A percentile compares a stretch with the other conserved stretches of the same genome.
Conservation (phyloP, 331 rosid species). For the Pyracantha coccinea region DNA sequence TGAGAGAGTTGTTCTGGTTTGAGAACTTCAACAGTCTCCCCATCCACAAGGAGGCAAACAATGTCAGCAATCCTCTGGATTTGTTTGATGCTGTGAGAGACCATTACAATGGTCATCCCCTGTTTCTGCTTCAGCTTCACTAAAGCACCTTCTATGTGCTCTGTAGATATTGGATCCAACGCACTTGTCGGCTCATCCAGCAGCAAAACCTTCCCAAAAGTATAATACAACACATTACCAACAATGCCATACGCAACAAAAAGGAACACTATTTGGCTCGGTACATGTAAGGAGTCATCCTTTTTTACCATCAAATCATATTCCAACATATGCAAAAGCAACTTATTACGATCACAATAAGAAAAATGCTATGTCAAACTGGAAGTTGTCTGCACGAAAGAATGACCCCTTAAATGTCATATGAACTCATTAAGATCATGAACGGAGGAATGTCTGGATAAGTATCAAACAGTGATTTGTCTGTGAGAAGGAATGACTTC, state of each 20-base stretch:
- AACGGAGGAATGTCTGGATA: neutral
- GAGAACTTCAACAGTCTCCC: conserved; percentile 69
- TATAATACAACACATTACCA: neutral
- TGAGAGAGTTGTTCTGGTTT: conserved; percentile 53
- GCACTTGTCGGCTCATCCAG: conserved; percentile 96
- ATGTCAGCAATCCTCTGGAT: conserved; percentile 82
- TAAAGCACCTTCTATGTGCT: conserved; percentile 69
- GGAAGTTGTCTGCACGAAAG: too few species aligned
- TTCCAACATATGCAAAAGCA: neutral
- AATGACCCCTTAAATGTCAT: neutral
- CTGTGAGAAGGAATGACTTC: neutral
- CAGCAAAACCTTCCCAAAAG: conserved; percentile 52
- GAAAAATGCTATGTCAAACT: neutral
- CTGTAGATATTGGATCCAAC: conserved; percentile 86
- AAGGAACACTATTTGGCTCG: neutral
- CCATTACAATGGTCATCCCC: conserved; percentile 70
- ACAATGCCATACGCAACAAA: neutral
- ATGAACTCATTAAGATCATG: neutral
- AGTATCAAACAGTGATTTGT: too few species aligned
- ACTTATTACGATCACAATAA: neutral
- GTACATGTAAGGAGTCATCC: neutral
- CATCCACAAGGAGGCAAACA: conserved; percentile 75
- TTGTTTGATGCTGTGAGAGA: conserved; percentile 86
- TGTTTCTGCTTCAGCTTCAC: conserved; percentile 64
- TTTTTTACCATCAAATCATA: neutral